Base-by-base conservation (phyloP, 1,139 yeast genomes). In the Barnettozyma hawaiiensis region DNA sequence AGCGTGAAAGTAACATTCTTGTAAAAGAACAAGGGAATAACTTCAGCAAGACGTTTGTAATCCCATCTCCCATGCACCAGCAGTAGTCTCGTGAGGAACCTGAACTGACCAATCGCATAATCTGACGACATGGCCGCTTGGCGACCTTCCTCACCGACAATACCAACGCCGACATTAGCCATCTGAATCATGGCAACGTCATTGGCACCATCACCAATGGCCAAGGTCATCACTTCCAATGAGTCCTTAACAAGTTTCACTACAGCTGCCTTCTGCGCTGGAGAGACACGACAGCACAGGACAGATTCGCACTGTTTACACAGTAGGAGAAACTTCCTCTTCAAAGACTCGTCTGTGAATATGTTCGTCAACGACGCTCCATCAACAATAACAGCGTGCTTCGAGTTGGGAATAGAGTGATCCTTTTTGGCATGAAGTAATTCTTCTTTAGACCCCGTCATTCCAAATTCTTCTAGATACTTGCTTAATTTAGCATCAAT, bases 121-220 rank as follows among this genome's bases (percentile, higher is more conserved):
- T 92, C 98, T 0, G 97, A 85, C 8, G 95, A 84, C 98, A 92
- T 92, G 10, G 82, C 97, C 12, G 98, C 98, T 63, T 90, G 97
- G 39, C 97, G 73, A 53, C 98, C 98, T 70, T 92, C 98, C 66
- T 87, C 95, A 62, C 98, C 98, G 37, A 96, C 95, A 56, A 92
- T 92, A 65, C 98, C 98, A 39, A 92, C 94, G 54, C 98, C 98
- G 27, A 92, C 94, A 65, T 92, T 94, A 2, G 98, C 98, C 31
- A 95, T 89, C 62, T 92, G 97, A 54, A 92, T 92, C 98, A 92
- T 92, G 6, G 97, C 95, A 49, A 92, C 98, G 66, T 92, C 98
- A 61, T 92, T 92, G 32, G 97, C 95, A 47, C 98, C 98, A 63
- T 92, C 98, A 50, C 98, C 98, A 62, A 92, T 85, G 2, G 97